phyloP scores from a whole-genome alignment of 768 basidiomycete species.

The Boletus patriciae region DNA sequence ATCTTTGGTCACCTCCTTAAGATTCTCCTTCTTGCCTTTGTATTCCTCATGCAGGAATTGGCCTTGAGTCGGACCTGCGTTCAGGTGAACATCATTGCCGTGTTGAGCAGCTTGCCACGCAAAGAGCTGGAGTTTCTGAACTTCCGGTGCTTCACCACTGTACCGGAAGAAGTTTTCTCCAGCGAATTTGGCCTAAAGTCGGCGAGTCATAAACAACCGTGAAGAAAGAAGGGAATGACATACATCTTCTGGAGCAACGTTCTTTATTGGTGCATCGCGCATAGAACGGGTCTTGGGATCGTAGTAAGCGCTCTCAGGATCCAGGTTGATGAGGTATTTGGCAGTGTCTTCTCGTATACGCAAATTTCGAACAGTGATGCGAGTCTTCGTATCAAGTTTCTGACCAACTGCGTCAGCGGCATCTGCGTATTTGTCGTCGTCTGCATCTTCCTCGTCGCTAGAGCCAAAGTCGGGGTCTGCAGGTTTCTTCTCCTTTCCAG shows the following conservation, averaged over 20 bases:
- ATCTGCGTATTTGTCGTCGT: conserved; percentile 98
- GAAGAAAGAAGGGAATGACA: conserved; percentile 27
- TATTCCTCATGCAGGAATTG: conserved; percentile 90
- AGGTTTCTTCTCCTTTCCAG: conserved; percentile 68
- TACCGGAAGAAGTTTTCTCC: conserved; percentile 95
- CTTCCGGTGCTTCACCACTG: conserved; percentile 90
- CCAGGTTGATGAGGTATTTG: conserved; percentile 96
- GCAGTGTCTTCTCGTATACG: conserved; percentile 99
- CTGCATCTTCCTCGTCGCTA: conserved; percentile 92
- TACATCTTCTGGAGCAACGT: conserved; percentile 85
- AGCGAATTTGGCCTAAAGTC: conserved; percentile 74
- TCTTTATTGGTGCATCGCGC: conserved; percentile 90
- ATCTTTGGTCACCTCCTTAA: conserved; percentile 85
- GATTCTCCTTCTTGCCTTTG: conserved; percentile 86
- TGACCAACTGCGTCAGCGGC: conserved; percentile 97
- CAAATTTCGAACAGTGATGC: conserved; percentile 96
- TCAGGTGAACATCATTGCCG: conserved; percentile 93
- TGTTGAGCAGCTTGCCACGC: conserved; percentile 94
- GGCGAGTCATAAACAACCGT: neutral
- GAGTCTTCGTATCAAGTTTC: conserved; percentile 96
- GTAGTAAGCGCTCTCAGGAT: conserved; percentile 95
- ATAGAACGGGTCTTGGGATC: conserved; percentile 99
- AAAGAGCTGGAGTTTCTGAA: conserved; percentile 91
- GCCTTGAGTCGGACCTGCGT: conserved; percentile 95
- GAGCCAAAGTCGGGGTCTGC: conserved; percentile 93